phyloP scores from a whole-genome alignment of 495 filamentous ascomycete species.

The Penicillium samsonianum region DNA sequence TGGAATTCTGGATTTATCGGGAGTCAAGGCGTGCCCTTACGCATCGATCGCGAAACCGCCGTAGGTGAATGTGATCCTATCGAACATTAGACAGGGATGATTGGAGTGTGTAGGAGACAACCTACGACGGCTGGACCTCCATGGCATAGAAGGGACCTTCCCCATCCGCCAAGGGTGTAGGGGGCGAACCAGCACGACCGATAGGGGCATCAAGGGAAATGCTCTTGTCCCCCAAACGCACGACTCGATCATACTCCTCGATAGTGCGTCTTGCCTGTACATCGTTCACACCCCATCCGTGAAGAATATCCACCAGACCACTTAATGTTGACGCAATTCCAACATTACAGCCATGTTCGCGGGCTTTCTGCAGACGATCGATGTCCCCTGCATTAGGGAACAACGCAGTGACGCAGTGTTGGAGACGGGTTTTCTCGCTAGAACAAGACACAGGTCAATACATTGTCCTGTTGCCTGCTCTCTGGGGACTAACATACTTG shows the following conservation, averaged over 20 bases:
- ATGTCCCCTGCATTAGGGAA: constrained; percentile 32
- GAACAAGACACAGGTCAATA: not conserved
- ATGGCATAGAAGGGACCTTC: constrained; percentile 32
- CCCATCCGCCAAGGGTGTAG: constrained; percentile 25
- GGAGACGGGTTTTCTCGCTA: constrained; percentile 25
- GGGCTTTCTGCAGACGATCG: constrained; percentile 31
- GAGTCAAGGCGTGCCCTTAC: constrained; percentile 25
- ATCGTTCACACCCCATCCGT: constrained; percentile 22
- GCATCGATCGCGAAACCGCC: constrained; percentile 27
- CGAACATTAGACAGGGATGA: not conserved
- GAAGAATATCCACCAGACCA: constrained; percentile 17
- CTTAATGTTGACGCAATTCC: constrained; percentile 20
- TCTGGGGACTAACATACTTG: constrained; percentile 21
- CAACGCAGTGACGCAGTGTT: constrained; percentile 25
- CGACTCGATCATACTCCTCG: constrained; percentile 18
- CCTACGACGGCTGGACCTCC: constrained; percentile 34
- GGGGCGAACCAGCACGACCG: constrained; percentile 14
- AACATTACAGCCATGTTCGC: constrained; percentile 29
- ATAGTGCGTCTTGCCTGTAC: constrained; percentile 18
- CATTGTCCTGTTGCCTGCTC: not conserved
- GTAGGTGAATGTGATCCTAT: constrained; percentile 33
- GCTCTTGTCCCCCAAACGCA: constrained; percentile 15
- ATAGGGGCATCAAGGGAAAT: constrained; percentile 18
- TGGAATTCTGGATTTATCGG: constrained; percentile 21
- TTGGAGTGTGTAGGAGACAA: not conserved